A percentile compares a stretch with the other conserved stretches of the same genome.
These are phyloP conservation scores for Fomitiporia mediterranea DNA, from an alignment of 1,284 basidiomycete genomes.

Conservation along the genomic window DNA sequence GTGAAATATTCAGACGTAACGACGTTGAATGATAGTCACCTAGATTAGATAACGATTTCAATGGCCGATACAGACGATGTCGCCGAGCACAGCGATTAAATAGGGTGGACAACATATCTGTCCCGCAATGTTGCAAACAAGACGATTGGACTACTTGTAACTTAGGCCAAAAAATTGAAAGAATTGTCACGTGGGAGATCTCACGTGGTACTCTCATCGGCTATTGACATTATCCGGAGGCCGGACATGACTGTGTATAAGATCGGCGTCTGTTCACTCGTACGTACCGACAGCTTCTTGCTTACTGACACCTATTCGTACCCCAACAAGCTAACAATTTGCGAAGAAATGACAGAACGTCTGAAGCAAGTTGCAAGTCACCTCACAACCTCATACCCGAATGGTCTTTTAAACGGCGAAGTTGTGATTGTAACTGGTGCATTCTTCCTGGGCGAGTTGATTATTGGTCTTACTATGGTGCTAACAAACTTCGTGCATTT, in stretches of 20 bases:
- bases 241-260: too few relatives aligned
- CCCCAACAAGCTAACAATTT: too few relatives aligned
- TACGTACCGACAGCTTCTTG: too few relatives aligned
- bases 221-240: neutral
- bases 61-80: neutral
- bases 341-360: slow-evolving; percentile 52
- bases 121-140: neutral
- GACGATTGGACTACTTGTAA: neutral
- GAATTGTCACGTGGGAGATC: neutral
- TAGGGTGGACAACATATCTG: neutral
- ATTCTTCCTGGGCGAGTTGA: slow-evolving; percentile 22
- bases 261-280: neutral
- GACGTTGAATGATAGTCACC: neutral
- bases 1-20: slow-evolving; percentile 7
- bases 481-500: slow-evolving; percentile 22
- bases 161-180: too few relatives aligned
- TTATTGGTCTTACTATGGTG: neutral
- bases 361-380: slow-evolving; percentile 69
- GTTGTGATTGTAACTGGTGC: slow-evolving; percentile 82
- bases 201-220: neutral
- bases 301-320: too few relatives aligned
- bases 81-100: neutral
- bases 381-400: slow-evolving; percentile 51
- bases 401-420: slow-evolving; percentile 69
- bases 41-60: neutral